Percentiles rank a stretch among this genome's conserved stretches.
Evolutionary conservation across 208 protist genomes (phyloP).

Genomic region (Trypanosoma mega): DNA sequence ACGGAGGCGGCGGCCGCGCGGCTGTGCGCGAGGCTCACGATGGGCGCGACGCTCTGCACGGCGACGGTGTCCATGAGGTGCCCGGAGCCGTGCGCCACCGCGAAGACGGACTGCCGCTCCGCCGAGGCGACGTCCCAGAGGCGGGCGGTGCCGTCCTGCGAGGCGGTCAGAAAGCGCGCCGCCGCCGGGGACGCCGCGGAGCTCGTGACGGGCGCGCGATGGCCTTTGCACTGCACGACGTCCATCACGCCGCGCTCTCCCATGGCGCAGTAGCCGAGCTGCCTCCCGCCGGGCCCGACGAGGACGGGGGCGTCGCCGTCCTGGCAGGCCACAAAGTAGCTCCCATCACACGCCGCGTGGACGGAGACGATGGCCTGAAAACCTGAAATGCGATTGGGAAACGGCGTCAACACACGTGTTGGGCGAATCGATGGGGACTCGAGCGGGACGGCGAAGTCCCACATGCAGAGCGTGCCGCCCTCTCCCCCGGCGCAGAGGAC

Average conservation of each 20-base stretch:
- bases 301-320: conserved; percentile 72
- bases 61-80: conserved; percentile 69
- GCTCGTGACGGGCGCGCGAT: conserved; percentile 64
- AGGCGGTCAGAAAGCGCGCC: conserved; percentile 52
- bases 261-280: conserved; percentile 71
- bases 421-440: conserved; percentile 40
- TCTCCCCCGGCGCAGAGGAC: conserved; percentile 66
- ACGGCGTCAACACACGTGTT: conserved; percentile 75
- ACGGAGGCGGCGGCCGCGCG: conserved; percentile 36
- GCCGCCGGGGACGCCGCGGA: conserved; percentile 40
- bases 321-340: conserved; percentile 75
- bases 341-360: conserved; percentile 37
- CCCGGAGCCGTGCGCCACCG: conserved; percentile 72
- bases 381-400: conserved; percentile 77
- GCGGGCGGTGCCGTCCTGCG: conserved; percentile 74
- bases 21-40: conserved; percentile 6
- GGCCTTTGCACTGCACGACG: conserved; percentile 71
- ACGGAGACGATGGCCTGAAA: conserved; percentile 72
- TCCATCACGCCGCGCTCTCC: conserved; percentile 72
- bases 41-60: conserved; percentile 62
- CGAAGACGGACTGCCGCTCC: conserved; percentile 51
- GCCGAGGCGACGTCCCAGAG: conserved; percentile 48
- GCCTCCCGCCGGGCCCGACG: conserved; percentile 45
- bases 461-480: conserved; percentile 76
- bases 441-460: conserved; percentile 56